These are phyloP conservation scores for Rubroboletus satanas DNA, from an alignment of 768 basidiomycete species.

Conservation along the genomic window DNA sequence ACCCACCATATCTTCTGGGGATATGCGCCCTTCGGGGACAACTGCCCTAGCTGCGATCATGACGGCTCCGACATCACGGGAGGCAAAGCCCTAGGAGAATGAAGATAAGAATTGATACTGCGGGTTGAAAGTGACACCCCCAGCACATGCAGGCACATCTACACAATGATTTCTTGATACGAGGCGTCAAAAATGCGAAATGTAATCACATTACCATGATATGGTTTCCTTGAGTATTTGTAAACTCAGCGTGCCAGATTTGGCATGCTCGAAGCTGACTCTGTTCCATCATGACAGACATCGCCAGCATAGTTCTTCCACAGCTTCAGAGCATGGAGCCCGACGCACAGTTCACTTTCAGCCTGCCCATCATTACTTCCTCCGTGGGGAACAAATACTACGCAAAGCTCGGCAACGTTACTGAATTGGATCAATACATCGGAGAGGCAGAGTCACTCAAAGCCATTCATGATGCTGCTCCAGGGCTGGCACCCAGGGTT, in stretches of 20 bases:
- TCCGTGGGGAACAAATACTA: slow-evolving; percentile 59
- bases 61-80: slow-evolving; percentile 67
- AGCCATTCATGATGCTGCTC: slow-evolving; percentile 60
- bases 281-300: slow-evolving; percentile 15
- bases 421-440: slow-evolving; percentile 59
- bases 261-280: background rate
- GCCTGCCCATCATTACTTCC: slow-evolving; percentile 47
- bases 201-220: too few species aligned
- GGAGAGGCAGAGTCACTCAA: slow-evolving; percentile 70
- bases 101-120: background rate
- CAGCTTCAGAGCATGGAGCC: slow-evolving; percentile 50
- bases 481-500: slow-evolving; percentile 59
- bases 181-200: too few species aligned
- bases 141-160: too few species aligned
- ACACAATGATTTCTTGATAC: too few species aligned
- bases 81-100: slow-evolving; percentile 51
- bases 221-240: too few species aligned
- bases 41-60: slow-evolving; percentile 73
- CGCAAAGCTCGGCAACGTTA: slow-evolving; percentile 51
- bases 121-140: too few species aligned
- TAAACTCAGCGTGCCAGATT: background rate
- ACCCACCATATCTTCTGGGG: slow-evolving; percentile 68
- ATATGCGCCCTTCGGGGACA: slow-evolving; percentile 71
- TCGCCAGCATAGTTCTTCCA: slow-evolving; percentile 34
- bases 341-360: slow-evolving; percentile 42